Conservation (phyloP, 148 eudicot species). For the Persicaria maculosa region DNA sequence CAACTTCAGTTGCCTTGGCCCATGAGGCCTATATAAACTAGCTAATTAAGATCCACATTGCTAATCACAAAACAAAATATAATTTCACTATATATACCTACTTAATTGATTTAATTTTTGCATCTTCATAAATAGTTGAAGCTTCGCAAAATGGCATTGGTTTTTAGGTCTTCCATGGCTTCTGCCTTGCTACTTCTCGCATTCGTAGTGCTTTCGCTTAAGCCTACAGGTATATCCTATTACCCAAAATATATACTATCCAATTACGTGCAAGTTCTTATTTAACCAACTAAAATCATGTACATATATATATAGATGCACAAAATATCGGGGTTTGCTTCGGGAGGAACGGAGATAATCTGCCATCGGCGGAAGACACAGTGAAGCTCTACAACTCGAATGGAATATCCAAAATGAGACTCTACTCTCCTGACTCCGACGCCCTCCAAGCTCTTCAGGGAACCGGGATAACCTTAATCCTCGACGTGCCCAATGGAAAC, state of each 20-base stretch:
- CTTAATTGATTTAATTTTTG: too few species aligned
- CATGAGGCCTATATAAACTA: too few species aligned
- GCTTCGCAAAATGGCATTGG: not conserved
- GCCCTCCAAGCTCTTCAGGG: slow-evolving; percentile 36
- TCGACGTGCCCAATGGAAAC: slow-evolving; percentile 25
- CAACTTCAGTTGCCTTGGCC: too few species aligned
- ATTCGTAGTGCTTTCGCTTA: not conserved
- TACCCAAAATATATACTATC: too few species aligned
- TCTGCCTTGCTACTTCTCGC: not conserved
- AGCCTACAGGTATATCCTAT: not conserved
- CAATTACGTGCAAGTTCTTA: too few species aligned
- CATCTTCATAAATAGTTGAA: too few species aligned
- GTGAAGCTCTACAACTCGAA: slow-evolving; percentile 25
- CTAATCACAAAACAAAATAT: too few species aligned
- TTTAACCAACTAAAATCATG: too few species aligned
- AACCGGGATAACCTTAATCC: slow-evolving; percentile 21
- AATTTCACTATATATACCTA: too few species aligned
- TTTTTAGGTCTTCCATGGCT: not conserved
- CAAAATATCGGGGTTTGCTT: slow-evolving; percentile 31
- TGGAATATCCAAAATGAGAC: slow-evolving; percentile 22
- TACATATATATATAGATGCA: not conserved
- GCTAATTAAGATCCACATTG: too few species aligned
- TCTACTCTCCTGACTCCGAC: slow-evolving; percentile 29
- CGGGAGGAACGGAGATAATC: slow-evolving; percentile 33
- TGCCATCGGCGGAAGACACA: slow-evolving; percentile 29